Conservation (phyloP, 495 filamentous ascomycete genomes). For the Xylaria curta region DNA sequence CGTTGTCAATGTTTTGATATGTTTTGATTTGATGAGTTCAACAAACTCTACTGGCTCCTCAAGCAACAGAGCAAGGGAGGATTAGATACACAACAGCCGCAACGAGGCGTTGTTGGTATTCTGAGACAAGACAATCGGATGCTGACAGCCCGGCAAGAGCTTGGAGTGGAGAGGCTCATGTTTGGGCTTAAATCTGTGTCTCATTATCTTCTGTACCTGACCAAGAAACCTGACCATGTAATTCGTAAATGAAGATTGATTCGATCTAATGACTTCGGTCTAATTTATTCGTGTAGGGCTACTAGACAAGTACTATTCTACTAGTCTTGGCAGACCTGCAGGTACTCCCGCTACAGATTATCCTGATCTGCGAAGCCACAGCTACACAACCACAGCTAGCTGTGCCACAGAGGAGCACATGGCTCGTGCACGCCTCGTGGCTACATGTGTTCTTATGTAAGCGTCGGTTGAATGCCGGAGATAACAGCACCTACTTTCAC, state of each 20-base stretch:
- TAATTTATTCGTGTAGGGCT: background rate
- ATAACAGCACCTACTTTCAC: too few species aligned
- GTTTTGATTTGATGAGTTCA: constrained; percentile 4
- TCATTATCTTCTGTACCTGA: background rate
- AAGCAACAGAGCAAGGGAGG: background rate
- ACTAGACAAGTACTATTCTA: background rate
- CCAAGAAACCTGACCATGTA: background rate
- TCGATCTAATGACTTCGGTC: background rate
- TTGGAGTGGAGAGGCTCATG: background rate
- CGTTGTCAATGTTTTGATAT: constrained; percentile 23
- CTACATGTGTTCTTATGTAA: too few species aligned
- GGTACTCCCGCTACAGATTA: background rate
- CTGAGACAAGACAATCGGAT: constrained; percentile 13
- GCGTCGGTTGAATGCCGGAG: too few species aligned
- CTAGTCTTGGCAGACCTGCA: constrained; percentile 5
- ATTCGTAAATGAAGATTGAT: background rate
- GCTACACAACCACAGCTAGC: background rate
- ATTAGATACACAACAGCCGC: background rate
- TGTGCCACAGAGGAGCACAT: background rate
- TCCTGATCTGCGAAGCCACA: constrained; percentile 4
- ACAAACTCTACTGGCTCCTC: too few species aligned
- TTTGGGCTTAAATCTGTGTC: constrained; percentile 5
- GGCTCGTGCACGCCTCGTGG: background rate
- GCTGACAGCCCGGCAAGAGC: constrained; percentile 12
- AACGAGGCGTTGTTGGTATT: constrained; percentile 3